Evolutionary conservation across 2,329 filamentous ascomycete species (phyloP), one percentile per base, ranked within the genome.

Genomic region (Dissoconium aciculare): DNA sequence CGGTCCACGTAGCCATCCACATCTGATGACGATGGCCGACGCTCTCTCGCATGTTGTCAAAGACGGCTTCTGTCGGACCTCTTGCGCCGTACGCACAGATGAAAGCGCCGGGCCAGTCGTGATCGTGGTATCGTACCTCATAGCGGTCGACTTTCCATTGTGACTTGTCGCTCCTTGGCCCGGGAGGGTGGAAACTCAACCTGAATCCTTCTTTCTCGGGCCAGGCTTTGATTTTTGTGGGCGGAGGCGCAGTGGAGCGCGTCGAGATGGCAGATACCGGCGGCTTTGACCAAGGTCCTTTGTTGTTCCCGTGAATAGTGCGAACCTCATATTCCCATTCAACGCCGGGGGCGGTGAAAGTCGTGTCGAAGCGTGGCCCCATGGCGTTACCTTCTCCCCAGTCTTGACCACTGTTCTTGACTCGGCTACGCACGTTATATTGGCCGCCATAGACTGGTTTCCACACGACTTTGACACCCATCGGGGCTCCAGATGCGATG

Each of bases 321-420:
- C 36, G 34, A 14, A 39, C 38, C 28, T 37, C 35, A 16, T 32
- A 37, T 17, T 43, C 36, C 38, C 38, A 43, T 10, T 35, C 21
- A 10, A 27, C 27, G 3, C 32, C 36, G 3, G 34, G 23, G 13
- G 10, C 27, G 10, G 40, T 40, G 27, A 37, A 37, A 8, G 26
- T 32, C 14, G 37, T 36, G 19, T 43, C 37, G 16, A 36, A 27
- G 9, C 34, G 33, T 17, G 33, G 28, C 5, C 25, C 28, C 9
- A 27, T 26, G 5, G 27, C n/a, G n/a, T 16, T 11, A 11, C 17
- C 16, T 17, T 37, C 30, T 9, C 27, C 25, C 40, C 40, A 43
- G 5, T 8, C 8, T n/a, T 34, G 23, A 2, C 17, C 23, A 5
- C 23, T 16, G n/a, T 28, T 34, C 9, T 16, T 26, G 11, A 11